These are phyloP conservation scores for Tubosaeta brunneosetosa DNA, from an alignment of 768 basidiomycete genomes.

Conservation along the genomic window DNA sequence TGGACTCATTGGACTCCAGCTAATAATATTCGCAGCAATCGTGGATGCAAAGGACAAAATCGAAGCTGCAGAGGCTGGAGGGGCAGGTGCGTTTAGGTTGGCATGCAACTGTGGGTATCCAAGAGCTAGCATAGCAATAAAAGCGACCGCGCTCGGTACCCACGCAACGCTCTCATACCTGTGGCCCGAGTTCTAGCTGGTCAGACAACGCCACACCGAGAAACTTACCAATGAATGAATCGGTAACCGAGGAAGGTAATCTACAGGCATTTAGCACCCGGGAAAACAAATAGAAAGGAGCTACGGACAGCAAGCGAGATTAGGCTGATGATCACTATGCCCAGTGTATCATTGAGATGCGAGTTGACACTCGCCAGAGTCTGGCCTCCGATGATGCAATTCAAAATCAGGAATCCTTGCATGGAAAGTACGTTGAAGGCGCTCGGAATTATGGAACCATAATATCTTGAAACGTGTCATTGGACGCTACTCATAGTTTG, in stretches of 20 bases:
- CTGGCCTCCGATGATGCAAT: constrained; percentile 63
- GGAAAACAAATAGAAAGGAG: too few relatives aligned
- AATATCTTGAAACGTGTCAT: constrained; percentile 31
- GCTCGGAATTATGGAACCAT: constrained; percentile 38
- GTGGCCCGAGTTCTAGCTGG: constrained; percentile 6
- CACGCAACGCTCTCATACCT: constrained; percentile 75
- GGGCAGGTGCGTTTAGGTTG: constrained; percentile 36
- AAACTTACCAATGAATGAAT: constrained; percentile 51
- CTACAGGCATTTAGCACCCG: constrained; percentile 24
- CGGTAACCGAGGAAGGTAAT: constrained; percentile 63
- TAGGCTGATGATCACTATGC: constrained; percentile 32
- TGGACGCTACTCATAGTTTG: neutral
- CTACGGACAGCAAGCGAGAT: constrained; percentile 29
- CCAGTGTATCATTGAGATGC: constrained; percentile 27
- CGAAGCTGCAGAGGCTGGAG: constrained; percentile 30
- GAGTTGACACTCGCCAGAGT: constrained; percentile 46
- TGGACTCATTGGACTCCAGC: constrained; percentile 40
- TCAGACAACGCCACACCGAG: neutral
- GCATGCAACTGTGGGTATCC: constrained; percentile 62
- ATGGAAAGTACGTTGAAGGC: constrained; percentile 45
- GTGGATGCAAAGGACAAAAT: constrained; percentile 45
- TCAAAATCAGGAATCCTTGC: constrained; percentile 54
- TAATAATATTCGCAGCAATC: constrained; percentile 41
- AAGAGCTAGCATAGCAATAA: constrained; percentile 62
- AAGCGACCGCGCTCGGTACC: constrained; percentile 69